Evolutionary conservation across 1,284 basidiomycete species (phyloP), one percentile per base, ranked within the genome.

Genomic region (Malassezia restricta): DNA sequence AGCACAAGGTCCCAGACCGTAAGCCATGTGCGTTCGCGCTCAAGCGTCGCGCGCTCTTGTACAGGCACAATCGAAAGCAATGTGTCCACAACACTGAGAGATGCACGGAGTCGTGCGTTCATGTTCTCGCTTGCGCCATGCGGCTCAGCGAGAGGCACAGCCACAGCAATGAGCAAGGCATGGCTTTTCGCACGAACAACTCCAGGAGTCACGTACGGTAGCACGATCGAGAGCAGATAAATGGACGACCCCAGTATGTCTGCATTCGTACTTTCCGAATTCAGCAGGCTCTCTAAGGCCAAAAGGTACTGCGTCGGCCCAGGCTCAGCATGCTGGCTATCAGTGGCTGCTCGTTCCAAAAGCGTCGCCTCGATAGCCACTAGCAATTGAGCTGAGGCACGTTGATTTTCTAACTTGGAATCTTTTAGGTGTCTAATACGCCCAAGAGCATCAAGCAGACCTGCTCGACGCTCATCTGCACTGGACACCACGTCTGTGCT

Each of bases 391-490:
- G 94, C 94, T 3, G 90, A 89, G 47, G 85, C 81, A 70, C 87
- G 87, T 76, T 96, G 90, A 70, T 94, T 87, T 1, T 83, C 74
- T 17, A 92, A 79, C 28, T 81, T 80, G 0, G 90, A 92, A 24
- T 81, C 80, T 2, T 82, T 83, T 66, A 95, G 88, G 12, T 85
- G 83, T 51, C 92, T 79, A 62, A 98, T 88, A 77, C 95, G 96
- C 57, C 81, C 57, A 20, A 73, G 61, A 6, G 65, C 59, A 14
- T 52, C 57, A 6, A 24, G 37, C 17, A 58, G 48, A 7, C 46
- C 38, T 9, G 40, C 54, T 6, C 44, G 42, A 5, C 43, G 47
- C 43, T 55, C 53, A 11, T 4, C 47, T 7, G 32, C 40, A 20
- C n/a, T 30, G 12, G 30, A 20, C 14, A 32, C 37, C 37, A 35